Evolutionary conservation across 1,284 basidiomycete species (phyloP), one percentile per base, ranked within the genome.

Genomic region (Cerrena zonata): DNA sequence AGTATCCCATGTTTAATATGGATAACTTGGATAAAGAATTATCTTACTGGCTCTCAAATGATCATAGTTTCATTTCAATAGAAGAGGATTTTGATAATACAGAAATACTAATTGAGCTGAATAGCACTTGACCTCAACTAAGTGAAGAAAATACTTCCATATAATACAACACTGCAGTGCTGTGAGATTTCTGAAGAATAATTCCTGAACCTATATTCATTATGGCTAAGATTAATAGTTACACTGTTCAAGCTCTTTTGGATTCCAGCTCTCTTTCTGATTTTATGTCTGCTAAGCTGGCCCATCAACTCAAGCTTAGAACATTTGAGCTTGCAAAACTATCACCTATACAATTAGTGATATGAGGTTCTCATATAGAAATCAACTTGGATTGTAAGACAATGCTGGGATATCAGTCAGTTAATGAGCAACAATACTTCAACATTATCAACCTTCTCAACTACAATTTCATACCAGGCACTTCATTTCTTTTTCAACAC

Each of bases 191-290:
- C 25, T 15, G 18, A 3, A 30, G 48, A 5, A 34, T 42, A 4
- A n/a, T 74, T 0, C 70, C 68, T 0, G 62, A 61, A 22, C 65
- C 66, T 0, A 42, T 73, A 0, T 60, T 72, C 0, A 52, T 74
- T 0, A 57, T 65, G 0, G 64, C 65, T 0, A 43, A 56, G 0
- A 45, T 75, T 0, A 67, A 73, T 54, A 69, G 65, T 0, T 56
- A 67, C 1, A 60, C 65, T 0, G 58, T 57, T 1, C 37, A 57
- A 0, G 68, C 67, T 0, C 47, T 74, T 11, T 18, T 74, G 0
- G 68, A 74, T 40, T 55, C 62, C 0, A 68, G 70, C 1, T 74
- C 70, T 0, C 54, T 72, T 56, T 48, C 63, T 0, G 69, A 75
- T 40, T 70, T 75, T 42, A 60, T 76, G 42, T 73, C 68, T 7